phyloP scores from a whole-genome alignment of 2,329 filamentous ascomycete species.

The Xylariaceae sp. region DNA sequence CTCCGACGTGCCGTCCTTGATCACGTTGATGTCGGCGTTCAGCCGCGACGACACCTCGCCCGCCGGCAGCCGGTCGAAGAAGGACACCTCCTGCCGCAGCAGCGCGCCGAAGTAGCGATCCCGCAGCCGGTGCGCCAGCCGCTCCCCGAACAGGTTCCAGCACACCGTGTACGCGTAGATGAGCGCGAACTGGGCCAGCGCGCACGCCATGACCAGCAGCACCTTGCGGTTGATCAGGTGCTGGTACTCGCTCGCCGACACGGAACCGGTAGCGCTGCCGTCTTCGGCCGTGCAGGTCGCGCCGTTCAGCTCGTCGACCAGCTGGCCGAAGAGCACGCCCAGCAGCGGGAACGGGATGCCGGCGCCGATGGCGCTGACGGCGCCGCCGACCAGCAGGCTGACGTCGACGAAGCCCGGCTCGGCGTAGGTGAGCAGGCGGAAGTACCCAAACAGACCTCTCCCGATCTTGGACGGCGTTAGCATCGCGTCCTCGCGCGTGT shows the following conservation, averaged over 20 bases:
- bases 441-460: conserved; percentile 29
- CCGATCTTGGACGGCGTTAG: conserved; percentile 3
- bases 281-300: conserved; percentile 38
- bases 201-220: conserved; percentile 50
- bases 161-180: conserved; percentile 52
- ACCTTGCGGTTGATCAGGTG: conserved; percentile 41
- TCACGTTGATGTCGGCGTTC: conserved; percentile 50
- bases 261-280: conserved; percentile 12
- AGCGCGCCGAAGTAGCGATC: conserved; percentile 47
- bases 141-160: conserved; percentile 50
- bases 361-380: conserved; percentile 42
- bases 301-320: conserved; percentile 53
- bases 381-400: conserved; percentile 33
- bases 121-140: conserved; percentile 48
- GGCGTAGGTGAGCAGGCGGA: conserved; percentile 38
- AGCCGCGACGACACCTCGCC: conserved; percentile 51
- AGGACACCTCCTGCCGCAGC: conserved; percentile 48
- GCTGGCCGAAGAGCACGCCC: conserved; percentile 56
- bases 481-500: neutral
- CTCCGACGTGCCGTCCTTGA: conserved; percentile 53
- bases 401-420: conserved; percentile 36
- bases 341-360: conserved; percentile 57
- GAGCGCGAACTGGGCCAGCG: conserved; percentile 47
- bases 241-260: conserved; percentile 25
- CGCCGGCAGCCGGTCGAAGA: conserved; percentile 48